These are phyloP conservation scores for Volvox reticuliferus DNA, from an alignment of 139 green algal species.

Conservation along the genomic window DNA sequence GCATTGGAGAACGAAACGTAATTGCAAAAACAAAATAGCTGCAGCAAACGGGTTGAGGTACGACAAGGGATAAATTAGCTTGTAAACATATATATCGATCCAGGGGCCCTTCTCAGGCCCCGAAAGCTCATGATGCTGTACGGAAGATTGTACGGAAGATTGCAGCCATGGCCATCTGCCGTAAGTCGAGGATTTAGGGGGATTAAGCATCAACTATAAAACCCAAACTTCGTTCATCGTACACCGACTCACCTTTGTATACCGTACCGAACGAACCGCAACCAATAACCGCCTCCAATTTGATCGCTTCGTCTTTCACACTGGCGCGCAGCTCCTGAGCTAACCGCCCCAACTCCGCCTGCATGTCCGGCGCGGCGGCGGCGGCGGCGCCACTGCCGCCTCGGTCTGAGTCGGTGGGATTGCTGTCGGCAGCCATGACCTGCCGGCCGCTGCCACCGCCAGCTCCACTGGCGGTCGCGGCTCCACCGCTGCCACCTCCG, in stretches of 20 bases:
- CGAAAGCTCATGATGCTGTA: too few species aligned
- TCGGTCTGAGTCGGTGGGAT: background rate
- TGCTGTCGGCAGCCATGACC: background rate
- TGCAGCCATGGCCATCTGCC: too few species aligned
- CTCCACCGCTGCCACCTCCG: background rate
- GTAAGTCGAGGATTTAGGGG: too few species aligned
- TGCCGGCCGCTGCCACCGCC: background rate
- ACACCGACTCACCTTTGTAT: background rate
- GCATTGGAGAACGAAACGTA: too few species aligned
- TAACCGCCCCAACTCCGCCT: slow-evolving; percentile 17
- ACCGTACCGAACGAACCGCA: slow-evolving; percentile 33
- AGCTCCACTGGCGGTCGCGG: background rate
- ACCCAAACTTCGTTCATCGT: too few species aligned
- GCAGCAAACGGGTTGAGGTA: too few species aligned
- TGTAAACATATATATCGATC: too few species aligned
- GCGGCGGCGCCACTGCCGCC: background rate
- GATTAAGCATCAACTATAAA: too few species aligned
- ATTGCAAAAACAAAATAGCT: too few species aligned
- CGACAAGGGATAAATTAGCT: too few species aligned
- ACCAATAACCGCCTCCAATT: slow-evolving; percentile 18
- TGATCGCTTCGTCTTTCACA: slow-evolving; percentile 30
- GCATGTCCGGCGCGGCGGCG: background rate
- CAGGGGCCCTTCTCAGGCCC: too few species aligned
- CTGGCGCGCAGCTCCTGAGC: background rate
- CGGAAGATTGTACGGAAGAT: too few species aligned